Base-by-base conservation (phyloP, 78 protist species). In the Capsaspora owczarzaki region DNA sequence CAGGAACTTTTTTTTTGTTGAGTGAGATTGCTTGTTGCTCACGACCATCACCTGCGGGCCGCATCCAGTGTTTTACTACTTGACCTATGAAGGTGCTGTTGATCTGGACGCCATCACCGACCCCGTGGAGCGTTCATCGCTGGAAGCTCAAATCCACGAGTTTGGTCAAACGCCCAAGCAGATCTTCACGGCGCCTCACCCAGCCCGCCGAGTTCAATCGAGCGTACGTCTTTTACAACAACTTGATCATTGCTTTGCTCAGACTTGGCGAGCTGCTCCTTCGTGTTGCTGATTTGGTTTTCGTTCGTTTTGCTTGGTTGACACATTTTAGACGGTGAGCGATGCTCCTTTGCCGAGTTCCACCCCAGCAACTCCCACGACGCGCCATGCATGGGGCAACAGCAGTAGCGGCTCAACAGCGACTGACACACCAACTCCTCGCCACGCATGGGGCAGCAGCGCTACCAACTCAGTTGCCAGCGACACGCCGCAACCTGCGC, bases 91-190 rank as follows among this genome's bases (percentile, higher is more conserved):
- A 75, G 95, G 93, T n/a, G 83, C 82, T 25, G 92, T 91, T 33
- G 92, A 93, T 68, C 74, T 95, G 35, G 95, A 82, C 61, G 33
- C 89, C 56, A 86, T 93, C 70, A 37, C 35, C 12, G 96, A 94
- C 74, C 90, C 89, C 37, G 53, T 41, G 29, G 88, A 84, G 42
- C 72, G 93, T 31, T 70, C 20, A 71, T 61, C 86, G 56, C 31
- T 89, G 37, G 89, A 82, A n/a, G 71, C 84, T 25, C 99, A 96
- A 77, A 89, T 97, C 82, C 44, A 31, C 76, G 92, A 93, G 74
- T 98, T 98, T 79, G 99, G 99, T 22, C 99, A 98, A 82, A 90
- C 94, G 0, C 99, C 99, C 3, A 5, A 22, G n/a, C 98, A 96
- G 86, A 79, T 98, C 23, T 96, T 96, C 88, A 51, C 0, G 42